Conservation (phyloP, 2,329 filamentous ascomycete species). For the Paecilomyces formosus region DNA sequence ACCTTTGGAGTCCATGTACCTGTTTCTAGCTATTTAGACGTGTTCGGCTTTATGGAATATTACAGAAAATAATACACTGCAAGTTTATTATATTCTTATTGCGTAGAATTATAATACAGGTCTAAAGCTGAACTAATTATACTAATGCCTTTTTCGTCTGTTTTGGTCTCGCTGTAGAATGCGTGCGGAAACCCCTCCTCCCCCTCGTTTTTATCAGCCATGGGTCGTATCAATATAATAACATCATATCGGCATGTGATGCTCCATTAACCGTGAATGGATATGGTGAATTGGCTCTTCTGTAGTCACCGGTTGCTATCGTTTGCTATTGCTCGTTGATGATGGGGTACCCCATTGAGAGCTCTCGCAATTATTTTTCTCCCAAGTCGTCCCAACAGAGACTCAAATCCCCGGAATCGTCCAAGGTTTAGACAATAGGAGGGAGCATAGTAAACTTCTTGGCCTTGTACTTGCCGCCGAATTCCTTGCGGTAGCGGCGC, state of each 20-base stretch:
- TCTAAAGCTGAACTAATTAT: neutral
- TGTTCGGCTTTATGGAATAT: neutral
- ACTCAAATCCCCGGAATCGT: neutral
- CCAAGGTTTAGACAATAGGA: constrained; percentile 54
- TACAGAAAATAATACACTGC: neutral
- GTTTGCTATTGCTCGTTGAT: neutral
- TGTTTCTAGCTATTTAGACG: neutral
- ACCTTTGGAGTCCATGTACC: neutral
- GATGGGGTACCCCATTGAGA: neutral
- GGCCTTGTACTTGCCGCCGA: constrained; percentile 89
- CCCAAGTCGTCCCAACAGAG: neutral
- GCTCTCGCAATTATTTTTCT: neutral
- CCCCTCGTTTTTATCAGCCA: neutral
- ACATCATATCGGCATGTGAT: neutral
- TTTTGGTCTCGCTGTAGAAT: neutral
- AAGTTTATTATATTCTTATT: neutral
- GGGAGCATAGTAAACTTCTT: constrained; percentile 82
- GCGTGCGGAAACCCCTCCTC: neutral
- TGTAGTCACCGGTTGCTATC: neutral
- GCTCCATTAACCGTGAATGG: neutral
- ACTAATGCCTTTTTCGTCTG: neutral
- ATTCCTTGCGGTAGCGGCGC: constrained; percentile 78
- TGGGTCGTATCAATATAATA: neutral
- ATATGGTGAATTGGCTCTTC: neutral
- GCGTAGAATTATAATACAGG: neutral